phyloP scores from a whole-genome alignment of 176 grass and related monocot species.

The Secale cereale region DNA sequence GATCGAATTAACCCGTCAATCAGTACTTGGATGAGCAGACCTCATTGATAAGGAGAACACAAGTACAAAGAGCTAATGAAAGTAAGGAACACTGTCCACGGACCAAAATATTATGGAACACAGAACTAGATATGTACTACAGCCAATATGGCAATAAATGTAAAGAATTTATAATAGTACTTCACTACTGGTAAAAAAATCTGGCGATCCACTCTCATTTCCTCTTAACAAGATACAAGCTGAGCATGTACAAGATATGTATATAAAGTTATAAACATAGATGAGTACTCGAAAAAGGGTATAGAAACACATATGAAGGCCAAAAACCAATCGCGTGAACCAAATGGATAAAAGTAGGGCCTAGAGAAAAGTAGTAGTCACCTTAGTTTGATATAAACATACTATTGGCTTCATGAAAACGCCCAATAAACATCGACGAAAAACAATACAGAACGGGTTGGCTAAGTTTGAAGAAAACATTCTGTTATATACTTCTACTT shows the following conservation, averaged over 20 bases:
- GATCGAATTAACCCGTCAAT: constrained; percentile 18
- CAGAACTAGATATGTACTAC: not conserved
- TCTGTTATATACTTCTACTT: not conserved
- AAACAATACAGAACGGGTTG: not conserved
- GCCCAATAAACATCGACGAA: not conserved
- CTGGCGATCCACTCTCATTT: not conserved
- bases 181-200: constrained; percentile 3
- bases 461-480: not conserved
- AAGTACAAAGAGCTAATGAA: constrained; percentile 27
- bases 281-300: not conserved
- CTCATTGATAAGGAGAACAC: constrained; percentile 31
- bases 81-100: constrained; percentile 10
- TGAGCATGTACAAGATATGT: not conserved
- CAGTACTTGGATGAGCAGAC: constrained; percentile 13
- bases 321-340: not conserved
- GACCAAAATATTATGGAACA: constrained; percentile 13
- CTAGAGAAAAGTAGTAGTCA: not conserved
- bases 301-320: not conserved
- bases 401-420: not conserved
- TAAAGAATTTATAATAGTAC: not conserved
- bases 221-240: not conserved
- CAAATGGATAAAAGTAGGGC: not conserved
- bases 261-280: not conserved
- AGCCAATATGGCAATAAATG: not conserved
- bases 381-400: not conserved